phyloP scores from a whole-genome alignment of 1,284 basidiomycete genomes.

The Serendipita sp. region DNA sequence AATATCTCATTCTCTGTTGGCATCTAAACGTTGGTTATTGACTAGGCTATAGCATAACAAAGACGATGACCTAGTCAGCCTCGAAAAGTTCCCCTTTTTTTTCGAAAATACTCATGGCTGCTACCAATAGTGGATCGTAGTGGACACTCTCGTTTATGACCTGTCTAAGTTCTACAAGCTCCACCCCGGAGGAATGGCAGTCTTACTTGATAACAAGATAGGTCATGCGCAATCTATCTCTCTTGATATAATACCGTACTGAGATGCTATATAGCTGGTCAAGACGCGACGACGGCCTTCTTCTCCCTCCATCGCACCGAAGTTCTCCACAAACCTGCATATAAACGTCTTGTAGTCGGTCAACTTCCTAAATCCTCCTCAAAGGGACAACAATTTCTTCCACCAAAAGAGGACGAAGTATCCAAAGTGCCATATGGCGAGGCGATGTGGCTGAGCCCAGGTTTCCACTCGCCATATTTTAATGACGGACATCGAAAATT shows the following conservation, averaged over 20 bases:
- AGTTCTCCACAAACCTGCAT: slow-evolving; percentile 31
- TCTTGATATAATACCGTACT: background rate
- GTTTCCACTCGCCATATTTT: slow-evolving; percentile 19
- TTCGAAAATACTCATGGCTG: background rate
- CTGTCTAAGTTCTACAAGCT: slow-evolving; percentile 61
- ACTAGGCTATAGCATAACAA: background rate
- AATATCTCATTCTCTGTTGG: background rate
- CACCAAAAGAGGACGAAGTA: slow-evolving; percentile 23
- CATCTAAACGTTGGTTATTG: background rate
- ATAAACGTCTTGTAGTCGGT: slow-evolving; percentile 26
- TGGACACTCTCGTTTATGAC: slow-evolving; percentile 75
- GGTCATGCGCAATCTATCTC: slow-evolving; percentile 31
- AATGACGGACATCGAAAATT: slow-evolving; percentile 36
- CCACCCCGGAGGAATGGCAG: slow-evolving; percentile 71
- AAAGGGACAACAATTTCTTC: slow-evolving; percentile 22
- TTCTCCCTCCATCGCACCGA: slow-evolving; percentile 36
- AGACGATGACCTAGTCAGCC: background rate
- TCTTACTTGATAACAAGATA: slow-evolving; percentile 58
- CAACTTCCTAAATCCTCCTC: slow-evolving; percentile 22
- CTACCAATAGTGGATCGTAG: slow-evolving; percentile 55
- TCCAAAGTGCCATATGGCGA: slow-evolving; percentile 36
- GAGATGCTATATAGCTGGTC: slow-evolving; percentile 25
- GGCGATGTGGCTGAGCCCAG: slow-evolving; percentile 31
- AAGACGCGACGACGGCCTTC: slow-evolving; percentile 37
- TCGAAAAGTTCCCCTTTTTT: too few relatives aligned